Conservation (phyloP, 306 rosid species). For the Adenanthera pavonina region DNA sequence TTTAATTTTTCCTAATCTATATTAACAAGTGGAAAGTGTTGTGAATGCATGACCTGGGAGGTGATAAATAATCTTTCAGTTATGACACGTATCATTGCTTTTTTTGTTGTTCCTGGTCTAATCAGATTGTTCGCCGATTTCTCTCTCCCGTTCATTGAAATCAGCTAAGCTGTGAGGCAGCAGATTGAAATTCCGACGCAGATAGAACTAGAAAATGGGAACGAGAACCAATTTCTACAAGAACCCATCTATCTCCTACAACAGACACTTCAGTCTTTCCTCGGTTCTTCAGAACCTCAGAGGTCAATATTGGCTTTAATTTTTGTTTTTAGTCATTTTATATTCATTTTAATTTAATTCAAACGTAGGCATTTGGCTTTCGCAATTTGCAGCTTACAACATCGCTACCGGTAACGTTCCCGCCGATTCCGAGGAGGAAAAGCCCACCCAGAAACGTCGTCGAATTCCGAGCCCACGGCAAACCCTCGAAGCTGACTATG, state of each 20-base stretch:
- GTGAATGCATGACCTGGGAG: no score
- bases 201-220: slow-evolving; percentile 48
- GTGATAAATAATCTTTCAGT: no score
- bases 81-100: no score
- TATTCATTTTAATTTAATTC: background rate
- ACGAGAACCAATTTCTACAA: slow-evolving; percentile 76
- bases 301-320: slow-evolving; percentile 39
- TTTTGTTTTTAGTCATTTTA: background rate
- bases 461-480: slow-evolving; percentile 41
- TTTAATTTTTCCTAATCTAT: no score
- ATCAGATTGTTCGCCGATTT: background rate
- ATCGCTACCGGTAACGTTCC: slow-evolving; percentile 63
- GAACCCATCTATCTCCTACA: slow-evolving; percentile 77
- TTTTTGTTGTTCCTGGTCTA: background rate
- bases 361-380: background rate
- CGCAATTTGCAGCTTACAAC: slow-evolving; percentile 66
- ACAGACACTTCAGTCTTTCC: slow-evolving; percentile 70
- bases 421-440: slow-evolving; percentile 16
- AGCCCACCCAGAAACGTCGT: slow-evolving; percentile 51
- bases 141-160: background rate
- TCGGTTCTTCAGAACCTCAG: slow-evolving; percentile 71
- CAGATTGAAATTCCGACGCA: background rate
- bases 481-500: slow-evolving; percentile 20
- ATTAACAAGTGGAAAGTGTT: no score
- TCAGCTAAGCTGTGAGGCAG: background rate